Conservation (phyloP, 306 rosid genomes). For the Cucurbita pepo region DNA sequence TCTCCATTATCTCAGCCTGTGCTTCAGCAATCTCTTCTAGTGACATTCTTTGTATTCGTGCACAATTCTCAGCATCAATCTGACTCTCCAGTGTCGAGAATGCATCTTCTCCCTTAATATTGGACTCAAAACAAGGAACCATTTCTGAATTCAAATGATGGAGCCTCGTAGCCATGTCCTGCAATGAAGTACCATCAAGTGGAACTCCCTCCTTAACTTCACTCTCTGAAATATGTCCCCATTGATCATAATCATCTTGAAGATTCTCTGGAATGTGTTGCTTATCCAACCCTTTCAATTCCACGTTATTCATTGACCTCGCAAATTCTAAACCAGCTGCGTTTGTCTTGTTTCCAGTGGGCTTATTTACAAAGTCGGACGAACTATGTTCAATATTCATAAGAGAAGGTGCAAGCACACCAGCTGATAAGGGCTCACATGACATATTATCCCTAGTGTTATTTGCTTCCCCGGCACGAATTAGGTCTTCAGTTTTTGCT, state of each 20-base stretch:
- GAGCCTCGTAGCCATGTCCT: slow-evolving; percentile 1
- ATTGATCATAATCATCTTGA: neutral
- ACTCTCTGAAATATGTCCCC: neutral
- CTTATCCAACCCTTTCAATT: neutral
- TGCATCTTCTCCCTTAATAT: slow-evolving; percentile 17
- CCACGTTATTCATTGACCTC: neutral
- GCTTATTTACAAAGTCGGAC: neutral
- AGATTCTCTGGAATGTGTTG: neutral
- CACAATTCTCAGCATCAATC: slow-evolving; percentile 64
- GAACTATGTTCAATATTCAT: neutral
- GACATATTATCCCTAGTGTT: slow-evolving; percentile 13
- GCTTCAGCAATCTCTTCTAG: slow-evolving; percentile 60
- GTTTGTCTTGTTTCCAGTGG: neutral
- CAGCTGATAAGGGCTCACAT: slow-evolving; percentile 8
- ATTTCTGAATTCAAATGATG: slow-evolving; percentile 10
- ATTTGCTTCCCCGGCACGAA: slow-evolving; percentile 9
- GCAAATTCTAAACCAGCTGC: neutral
- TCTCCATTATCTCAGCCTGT: slow-evolving; percentile 62
- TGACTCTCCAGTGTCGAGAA: slow-evolving; percentile 35
- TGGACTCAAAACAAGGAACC: slow-evolving; percentile 14
- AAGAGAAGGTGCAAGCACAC: neutral
- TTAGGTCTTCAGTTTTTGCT: slow-evolving; percentile 12
- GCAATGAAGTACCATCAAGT: slow-evolving; percentile 1
- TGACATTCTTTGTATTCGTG: slow-evolving; percentile 50
- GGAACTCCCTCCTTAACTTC: neutral